Base-by-base conservation (phyloP, 805 yeast species). In the Sungouiella thailandica region DNA sequence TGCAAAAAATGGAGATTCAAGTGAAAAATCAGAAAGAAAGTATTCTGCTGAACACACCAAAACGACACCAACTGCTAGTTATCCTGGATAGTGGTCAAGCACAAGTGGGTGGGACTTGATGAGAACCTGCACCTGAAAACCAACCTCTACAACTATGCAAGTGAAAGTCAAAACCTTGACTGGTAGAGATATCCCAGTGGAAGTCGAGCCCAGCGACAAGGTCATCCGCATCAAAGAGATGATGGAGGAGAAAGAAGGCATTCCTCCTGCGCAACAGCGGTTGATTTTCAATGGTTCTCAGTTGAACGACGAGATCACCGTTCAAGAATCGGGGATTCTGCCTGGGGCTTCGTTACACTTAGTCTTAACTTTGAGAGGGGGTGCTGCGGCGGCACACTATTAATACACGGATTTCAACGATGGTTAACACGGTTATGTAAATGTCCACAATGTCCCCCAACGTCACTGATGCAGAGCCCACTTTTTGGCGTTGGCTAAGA, bases 181-280 rank as follows among this genome's bases (percentile, higher is more conserved):
- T 4, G 94, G 94, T 5, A 79, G 87, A 64, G 86, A 80, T 76
- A 83, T 83, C 50, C 76, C 83, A 39, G 75, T 83, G 41, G 87
- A 82, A 46, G 76, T 83, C 25, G 89, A 82, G 46, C 76, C 85
- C 30, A 50, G 70, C 6, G 88, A 82, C 50, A 75, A 70, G 54
- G 71, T 85, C 38, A 72, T 77, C 41, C 76, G 82, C 31, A 78
- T 90, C 60, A 90, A 90, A 60, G 97, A 90, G 55, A 75, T 83
- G 55, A 77, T 90, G 65, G 97, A 93, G 58, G 96, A 90, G 53
- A 86, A 86, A 50, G 97, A 90, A 57, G 98, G 97, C 2, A 90
- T 90, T 36, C 96, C 97, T 2, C 97, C 97, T 8, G 78, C 84
- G 19, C 98, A 90, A 62, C 98, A 93, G 61, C 76, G 96, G 47